phyloP scores from a whole-genome alignment of 441 rosid species.

The Populus hybrid region DNA sequence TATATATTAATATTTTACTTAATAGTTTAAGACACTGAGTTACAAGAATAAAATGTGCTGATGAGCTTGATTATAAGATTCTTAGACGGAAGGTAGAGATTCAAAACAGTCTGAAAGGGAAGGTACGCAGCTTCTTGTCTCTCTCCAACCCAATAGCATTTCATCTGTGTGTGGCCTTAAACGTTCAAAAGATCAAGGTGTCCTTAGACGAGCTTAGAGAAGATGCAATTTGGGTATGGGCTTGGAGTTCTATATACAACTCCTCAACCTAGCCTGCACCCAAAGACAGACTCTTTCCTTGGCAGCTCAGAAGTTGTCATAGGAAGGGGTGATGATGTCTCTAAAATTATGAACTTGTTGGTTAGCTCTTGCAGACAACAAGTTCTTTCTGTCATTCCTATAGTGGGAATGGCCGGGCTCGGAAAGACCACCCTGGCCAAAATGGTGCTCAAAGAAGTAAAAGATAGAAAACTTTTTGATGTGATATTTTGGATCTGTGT shows the following conservation, averaged over 20 bases:
- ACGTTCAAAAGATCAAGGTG: neutral
- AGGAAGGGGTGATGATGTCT: neutral
- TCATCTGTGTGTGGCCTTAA: neutral
- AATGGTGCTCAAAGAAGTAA: slow-evolving; percentile 15
- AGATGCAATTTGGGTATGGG: neutral
- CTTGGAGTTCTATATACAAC: neutral
- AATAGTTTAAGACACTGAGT: too few relatives aligned
- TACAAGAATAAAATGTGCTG: neutral
- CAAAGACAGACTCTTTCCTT: neutral
- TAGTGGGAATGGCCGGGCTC: neutral
- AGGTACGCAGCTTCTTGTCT: neutral
- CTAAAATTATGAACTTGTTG: neutral
- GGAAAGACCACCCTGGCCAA: slow-evolving; percentile 32
- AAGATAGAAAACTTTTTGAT: slow-evolving; percentile 2
- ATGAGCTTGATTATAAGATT: neutral
- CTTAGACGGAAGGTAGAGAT: neutral
- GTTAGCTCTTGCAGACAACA: neutral
- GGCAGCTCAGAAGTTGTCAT: neutral
- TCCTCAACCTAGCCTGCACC: neutral
- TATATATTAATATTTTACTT: too few relatives aligned
- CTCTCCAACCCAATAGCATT: neutral
- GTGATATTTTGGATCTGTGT: slow-evolving; percentile 14
- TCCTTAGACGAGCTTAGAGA: neutral
- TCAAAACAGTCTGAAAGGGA: neutral
- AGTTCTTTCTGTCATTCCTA: slow-evolving; percentile 2